Base-by-base conservation (phyloP, 1,284 basidiomycete species). In the Trametes pubescens region DNA sequence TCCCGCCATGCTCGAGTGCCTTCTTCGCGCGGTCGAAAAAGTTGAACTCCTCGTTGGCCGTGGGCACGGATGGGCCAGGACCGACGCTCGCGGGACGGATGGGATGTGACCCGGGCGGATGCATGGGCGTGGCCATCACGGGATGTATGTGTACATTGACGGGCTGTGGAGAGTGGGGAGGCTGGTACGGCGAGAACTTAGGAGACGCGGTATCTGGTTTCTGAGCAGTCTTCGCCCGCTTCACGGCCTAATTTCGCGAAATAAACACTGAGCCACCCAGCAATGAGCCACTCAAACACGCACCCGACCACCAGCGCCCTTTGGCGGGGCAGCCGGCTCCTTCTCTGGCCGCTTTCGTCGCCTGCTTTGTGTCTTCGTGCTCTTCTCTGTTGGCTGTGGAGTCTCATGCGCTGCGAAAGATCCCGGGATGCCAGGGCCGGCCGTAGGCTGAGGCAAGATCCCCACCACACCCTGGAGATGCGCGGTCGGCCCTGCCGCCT, bases 1-100 rank as follows among this genome's bases (percentile, higher is more conserved):
- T 86, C 47, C 88, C 84, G 65, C 87, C 86, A 75, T 86, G 86
- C 74, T 94, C 92, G 61, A 94, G 82, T 53, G 84, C 83, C 72
- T 89, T 90, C 79, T 91, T 92, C 76, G 95, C 93, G 57, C 93
- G 89, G 74, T 99, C 96, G 73, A 99, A 99, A 84, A 99, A 99
- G 14, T 92, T 82, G 26, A 97, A 85, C 73, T 98, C 96, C 68
- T 95, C 93, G n/a, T 90, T 86, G 2, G 90, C 84, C 2, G 87
- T 76, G 18, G 84, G 63, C 81, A 81, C 10, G 78, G 80, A 64
- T 78, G 80, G 26, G 66, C 67, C 64, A 57, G 65, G 64, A 4
- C 65, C 62, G 11, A 59, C 52, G 57, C 64, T 64, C 8, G 64
- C 55, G 21, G 65, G 67, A 14, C 63, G 67, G 11, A 65, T 60